Conservation (phyloP, 148 eudicot species). For the Drosera capensis region DNA sequence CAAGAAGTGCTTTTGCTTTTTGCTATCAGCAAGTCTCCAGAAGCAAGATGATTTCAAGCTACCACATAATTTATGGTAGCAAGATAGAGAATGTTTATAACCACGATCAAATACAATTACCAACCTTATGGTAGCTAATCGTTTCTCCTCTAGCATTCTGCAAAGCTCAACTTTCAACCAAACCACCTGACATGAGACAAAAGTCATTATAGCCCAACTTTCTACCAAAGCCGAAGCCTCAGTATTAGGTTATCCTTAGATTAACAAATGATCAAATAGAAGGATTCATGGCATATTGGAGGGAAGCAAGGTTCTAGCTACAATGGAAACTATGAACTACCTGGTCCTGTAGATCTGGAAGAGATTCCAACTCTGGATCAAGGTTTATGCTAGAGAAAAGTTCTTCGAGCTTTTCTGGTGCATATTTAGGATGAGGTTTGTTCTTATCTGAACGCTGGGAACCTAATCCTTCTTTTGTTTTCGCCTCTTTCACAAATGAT, state of each 20-base stretch:
- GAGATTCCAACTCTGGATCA: constrained; percentile 35
- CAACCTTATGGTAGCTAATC: constrained; percentile 64
- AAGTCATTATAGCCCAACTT: too few species aligned
- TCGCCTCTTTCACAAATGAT: constrained; percentile 26
- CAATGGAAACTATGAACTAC: constrained; percentile 17
- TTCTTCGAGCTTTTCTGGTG: constrained; percentile 38
- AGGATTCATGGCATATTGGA: too few species aligned
- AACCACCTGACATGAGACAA: constrained; percentile 45
- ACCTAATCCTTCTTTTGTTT: constrained; percentile 11
- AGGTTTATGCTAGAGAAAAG: constrained; percentile 23
- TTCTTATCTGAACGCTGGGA: constrained; percentile 10
- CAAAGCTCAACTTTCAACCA: constrained; percentile 73
- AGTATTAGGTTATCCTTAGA: too few species aligned
- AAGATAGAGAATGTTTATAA: not conserved
- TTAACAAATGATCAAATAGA: too few species aligned
- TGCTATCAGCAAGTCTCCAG: too few species aligned
- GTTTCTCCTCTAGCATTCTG: constrained; percentile 73
- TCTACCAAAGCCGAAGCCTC: too few species aligned
- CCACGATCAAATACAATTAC: constrained; percentile 8
- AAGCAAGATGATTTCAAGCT: too few species aligned
- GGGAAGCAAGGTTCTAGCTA: too few species aligned
- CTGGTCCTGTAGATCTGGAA: constrained; percentile 80
- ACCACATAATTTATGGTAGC: too few species aligned
- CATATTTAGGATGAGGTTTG: constrained; percentile 15
- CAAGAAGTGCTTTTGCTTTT: too few species aligned